Conservation (phyloP, 306 rosid genomes). For the Urtica urens region DNA sequence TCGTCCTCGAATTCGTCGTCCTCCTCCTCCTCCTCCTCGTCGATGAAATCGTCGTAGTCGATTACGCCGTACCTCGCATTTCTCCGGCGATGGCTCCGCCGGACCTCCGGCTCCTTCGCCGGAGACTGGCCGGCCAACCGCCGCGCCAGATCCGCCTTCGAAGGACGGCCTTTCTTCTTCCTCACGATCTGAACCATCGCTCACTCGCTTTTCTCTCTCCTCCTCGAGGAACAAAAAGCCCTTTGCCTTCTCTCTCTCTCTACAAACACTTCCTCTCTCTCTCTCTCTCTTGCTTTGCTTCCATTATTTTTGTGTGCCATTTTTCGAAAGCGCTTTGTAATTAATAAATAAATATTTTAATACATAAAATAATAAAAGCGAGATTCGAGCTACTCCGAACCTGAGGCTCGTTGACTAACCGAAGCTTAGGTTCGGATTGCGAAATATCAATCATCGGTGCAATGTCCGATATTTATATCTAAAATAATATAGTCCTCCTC, state of each 20-base stretch:
- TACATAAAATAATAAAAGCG: too few species aligned
- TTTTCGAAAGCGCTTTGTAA: conserved; percentile 27
- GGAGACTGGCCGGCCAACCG: conserved; percentile 39
- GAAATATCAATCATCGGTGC: too few species aligned
- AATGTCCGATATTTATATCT: too few species aligned
- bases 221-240: too few species aligned
- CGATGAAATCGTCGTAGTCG: conserved; percentile 72
- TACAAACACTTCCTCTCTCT: conserved; percentile 20
- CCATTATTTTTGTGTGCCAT: conserved; percentile 51
- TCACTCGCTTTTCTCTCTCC: conserved; percentile 3
- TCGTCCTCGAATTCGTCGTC: not conserved
- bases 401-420: conserved; percentile 2
- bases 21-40: conserved; percentile 40
- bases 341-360: too few species aligned
- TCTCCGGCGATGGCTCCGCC: conserved; percentile 84
- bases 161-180: conserved; percentile 98
- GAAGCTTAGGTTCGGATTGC: conserved; percentile 27
- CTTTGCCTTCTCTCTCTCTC: conserved; percentile 24
- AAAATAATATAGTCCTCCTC: too few species aligned
- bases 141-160: conserved; percentile 94
- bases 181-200: conserved; percentile 97
- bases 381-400: conserved; percentile 30
- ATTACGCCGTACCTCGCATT: conserved; percentile 86
- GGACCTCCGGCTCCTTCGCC: conserved; percentile 30
- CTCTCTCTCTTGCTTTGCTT: conserved; percentile 35